Percentiles rank a stretch among this genome's conserved stretches.
Conservation (phyloP, 2,329 filamentous ascomycete genomes). For the Microcyclosporella mali region DNA sequence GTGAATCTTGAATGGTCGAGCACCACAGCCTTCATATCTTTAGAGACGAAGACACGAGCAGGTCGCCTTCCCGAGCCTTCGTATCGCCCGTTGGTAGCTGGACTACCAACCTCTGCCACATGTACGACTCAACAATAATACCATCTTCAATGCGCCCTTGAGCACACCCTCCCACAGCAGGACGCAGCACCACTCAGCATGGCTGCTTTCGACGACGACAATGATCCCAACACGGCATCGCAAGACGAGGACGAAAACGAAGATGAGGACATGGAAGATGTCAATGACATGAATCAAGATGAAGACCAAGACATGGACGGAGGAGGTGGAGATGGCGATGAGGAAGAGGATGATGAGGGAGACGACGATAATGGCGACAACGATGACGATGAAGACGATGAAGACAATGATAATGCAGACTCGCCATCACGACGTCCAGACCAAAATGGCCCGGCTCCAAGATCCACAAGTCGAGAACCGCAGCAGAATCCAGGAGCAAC, state of each 20-base stretch:
- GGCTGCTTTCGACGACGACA: slow-evolving; percentile 44
- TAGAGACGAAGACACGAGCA: too few species aligned
- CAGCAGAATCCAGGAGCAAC: slow-evolving; percentile 41
- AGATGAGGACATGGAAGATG: slow-evolving; percentile 41
- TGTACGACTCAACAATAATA: neutral
- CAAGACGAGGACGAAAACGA: slow-evolving; percentile 42
- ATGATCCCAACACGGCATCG: slow-evolving; percentile 29
- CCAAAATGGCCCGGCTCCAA: slow-evolving; percentile 16
- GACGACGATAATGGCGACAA: slow-evolving; percentile 31
- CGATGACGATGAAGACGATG: slow-evolving; percentile 34
- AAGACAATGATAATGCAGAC: slow-evolving; percentile 39
- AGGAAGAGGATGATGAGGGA: slow-evolving; percentile 36
- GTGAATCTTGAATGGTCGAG: too few species aligned
- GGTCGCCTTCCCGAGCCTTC: neutral
- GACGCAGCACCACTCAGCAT: slow-evolving; percentile 15
- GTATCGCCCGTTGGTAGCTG: too few species aligned
- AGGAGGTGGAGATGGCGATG: slow-evolving; percentile 34
- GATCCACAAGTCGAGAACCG: slow-evolving; percentile 5
- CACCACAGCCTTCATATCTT: too few species aligned
- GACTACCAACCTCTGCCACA: neutral
- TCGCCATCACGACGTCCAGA: slow-evolving; percentile 37
- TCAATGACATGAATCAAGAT: slow-evolving; percentile 35
- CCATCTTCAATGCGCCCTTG: too few species aligned
- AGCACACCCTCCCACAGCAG: neutral
- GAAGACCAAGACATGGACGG: slow-evolving; percentile 34